Conservation (phyloP, 768 basidiomycete genomes). For the Tricholomella constricta region DNA sequence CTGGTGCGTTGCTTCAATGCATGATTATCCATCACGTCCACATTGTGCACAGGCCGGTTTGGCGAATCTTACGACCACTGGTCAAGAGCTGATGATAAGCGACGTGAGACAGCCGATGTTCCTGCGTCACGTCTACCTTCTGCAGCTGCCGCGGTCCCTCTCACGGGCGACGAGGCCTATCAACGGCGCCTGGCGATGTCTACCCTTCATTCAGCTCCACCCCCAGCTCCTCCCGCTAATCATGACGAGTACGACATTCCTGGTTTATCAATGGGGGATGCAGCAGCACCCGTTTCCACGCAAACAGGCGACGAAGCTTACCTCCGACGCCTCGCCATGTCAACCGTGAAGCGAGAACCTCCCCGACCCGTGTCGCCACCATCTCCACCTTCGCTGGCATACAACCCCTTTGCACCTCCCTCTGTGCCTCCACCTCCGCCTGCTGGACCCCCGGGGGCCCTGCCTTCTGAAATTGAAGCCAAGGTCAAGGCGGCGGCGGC, state of each 20-base stretch:
- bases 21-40: conserved; percentile 3
- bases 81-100: conserved; percentile 55
- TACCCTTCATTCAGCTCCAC: conserved; percentile 23
- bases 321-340: conserved; percentile 62
- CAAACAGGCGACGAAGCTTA: conserved; percentile 73
- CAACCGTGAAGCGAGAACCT: conserved; percentile 30
- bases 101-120: conserved; percentile 24
- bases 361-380: conserved; percentile 32
- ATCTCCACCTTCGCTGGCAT: conserved; percentile 59
- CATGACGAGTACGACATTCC: conserved; percentile 22
- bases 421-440: conserved; percentile 53
- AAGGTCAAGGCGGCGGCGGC: conserved; percentile 77
- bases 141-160: conserved; percentile 40
- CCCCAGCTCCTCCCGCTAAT: conserved; percentile 25
- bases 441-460: conserved; percentile 36
- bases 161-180: conserved; percentile 81
- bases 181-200: conserved; percentile 76
- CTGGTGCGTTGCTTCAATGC: conserved; percentile 45
- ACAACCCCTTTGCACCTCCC: conserved; percentile 71
- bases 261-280: conserved; percentile 11
- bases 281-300: conserved; percentile 19
- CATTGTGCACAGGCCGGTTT: conserved; percentile 43
- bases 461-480: conserved; percentile 55
- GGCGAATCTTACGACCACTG: conserved; percentile 54
- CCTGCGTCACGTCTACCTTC: conserved; percentile 33